A percentile compares a stretch with the other conserved stretches of the same genome.
These are phyloP conservation scores for Cryphonectria japonica DNA, from an alignment of 2,329 filamentous ascomycete genomes.

Conservation along the genomic window DNA sequence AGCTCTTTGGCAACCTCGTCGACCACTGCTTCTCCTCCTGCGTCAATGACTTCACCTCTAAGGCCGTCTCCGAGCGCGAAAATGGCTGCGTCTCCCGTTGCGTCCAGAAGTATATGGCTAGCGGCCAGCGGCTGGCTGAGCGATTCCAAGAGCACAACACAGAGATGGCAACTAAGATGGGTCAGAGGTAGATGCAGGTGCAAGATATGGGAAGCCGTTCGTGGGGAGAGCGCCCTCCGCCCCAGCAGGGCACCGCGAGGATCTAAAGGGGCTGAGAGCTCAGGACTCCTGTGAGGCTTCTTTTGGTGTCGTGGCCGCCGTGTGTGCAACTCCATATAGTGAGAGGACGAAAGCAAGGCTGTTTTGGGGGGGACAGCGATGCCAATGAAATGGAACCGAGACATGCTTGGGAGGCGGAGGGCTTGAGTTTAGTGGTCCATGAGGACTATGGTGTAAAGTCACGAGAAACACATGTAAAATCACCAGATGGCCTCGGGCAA, in stretches of 20 bases:
- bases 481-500: slow-evolving; percentile 24
- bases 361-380: not conserved
- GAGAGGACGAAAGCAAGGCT: not conserved
- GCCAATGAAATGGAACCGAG: not conserved
- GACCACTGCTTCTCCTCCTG: slow-evolving; percentile 95
- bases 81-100: slow-evolving; percentile 91
- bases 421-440: not conserved
- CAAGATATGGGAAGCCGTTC: not conserved
- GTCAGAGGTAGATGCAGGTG: slow-evolving; percentile 44
- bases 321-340: not conserved
- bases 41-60: slow-evolving; percentile 98
- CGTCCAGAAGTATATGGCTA: slow-evolving; percentile 95
- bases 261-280: not conserved
- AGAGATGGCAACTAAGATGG: slow-evolving; percentile 60
- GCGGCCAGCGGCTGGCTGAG: slow-evolving; percentile 85
- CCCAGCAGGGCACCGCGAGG: not conserved
- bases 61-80: slow-evolving; percentile 86
- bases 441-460: not conserved
- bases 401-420: not conserved
- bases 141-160: slow-evolving; percentile 78
- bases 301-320: not conserved
- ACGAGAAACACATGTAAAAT: not conserved
- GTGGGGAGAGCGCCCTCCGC: not conserved
- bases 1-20: slow-evolving; percentile 70
- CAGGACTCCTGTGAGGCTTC: not conserved